A percentile compares a stretch with the other conserved stretches of the same genome.
Conservation (phyloP, 2,329 filamentous ascomycete species). For the Monosporascus ibericus region DNA sequence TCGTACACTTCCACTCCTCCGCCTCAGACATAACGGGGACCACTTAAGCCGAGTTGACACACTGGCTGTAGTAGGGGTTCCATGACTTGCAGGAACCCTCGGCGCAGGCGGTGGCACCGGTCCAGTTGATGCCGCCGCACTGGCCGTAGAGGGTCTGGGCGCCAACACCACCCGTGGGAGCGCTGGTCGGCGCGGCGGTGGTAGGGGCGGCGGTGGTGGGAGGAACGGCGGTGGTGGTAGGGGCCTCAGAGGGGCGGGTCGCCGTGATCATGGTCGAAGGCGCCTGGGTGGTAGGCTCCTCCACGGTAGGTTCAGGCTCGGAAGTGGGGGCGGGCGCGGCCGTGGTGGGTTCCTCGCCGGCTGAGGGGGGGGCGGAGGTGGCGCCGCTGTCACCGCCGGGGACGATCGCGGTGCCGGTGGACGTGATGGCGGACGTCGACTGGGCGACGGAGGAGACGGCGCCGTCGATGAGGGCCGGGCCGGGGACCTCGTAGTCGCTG, state of each 20-base stretch:
- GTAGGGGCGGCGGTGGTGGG: neutral
- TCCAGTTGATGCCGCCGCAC: constrained; percentile 38
- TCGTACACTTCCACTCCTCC: no score
- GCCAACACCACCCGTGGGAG: constrained; percentile 6
- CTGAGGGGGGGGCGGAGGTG: constrained; percentile 1
- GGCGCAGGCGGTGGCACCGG: constrained; percentile 32
- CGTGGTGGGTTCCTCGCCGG: neutral
- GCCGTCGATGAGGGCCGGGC: constrained; percentile 19
- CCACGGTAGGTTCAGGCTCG: neutral
- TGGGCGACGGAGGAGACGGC: constrained; percentile 21
- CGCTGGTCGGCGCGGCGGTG: constrained; percentile 1
- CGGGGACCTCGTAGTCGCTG: constrained; percentile 19
- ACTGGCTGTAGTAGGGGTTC: constrained; percentile 43
- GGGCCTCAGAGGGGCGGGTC: constrained; percentile 3
- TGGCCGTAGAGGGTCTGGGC: constrained; percentile 29
- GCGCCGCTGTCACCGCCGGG: constrained; percentile 9
- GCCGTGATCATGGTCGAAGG: constrained; percentile 2
- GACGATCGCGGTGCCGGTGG: constrained; percentile 14
- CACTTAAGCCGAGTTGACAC: constrained; percentile 13
- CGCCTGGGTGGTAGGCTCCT: constrained; percentile 4
- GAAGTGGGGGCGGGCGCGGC: constrained; percentile 2
- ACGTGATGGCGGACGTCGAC: constrained; percentile 13
- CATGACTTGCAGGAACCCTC: constrained; percentile 31
- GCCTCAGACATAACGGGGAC: no score
- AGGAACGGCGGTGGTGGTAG: constrained; percentile 2